Conservation (phyloP, 1,139 yeast genomes). For the Sugiyamaella sp. region DNA sequence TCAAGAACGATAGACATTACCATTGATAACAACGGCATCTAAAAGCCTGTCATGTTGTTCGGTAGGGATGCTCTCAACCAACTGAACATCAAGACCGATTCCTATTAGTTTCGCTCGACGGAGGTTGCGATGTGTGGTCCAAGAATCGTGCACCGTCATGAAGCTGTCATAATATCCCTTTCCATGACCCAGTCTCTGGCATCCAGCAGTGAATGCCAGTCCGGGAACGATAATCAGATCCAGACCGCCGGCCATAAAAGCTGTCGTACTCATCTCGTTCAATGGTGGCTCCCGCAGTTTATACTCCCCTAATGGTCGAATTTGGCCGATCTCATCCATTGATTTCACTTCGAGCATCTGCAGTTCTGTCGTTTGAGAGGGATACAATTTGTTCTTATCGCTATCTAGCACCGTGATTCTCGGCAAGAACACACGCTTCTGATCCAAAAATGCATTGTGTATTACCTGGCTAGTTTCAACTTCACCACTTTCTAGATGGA, state of each 20-base stretch:
- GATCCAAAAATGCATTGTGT: conserved; percentile 49
- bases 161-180: conserved; percentile 91
- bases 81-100: conserved; percentile 69
- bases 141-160: conserved; percentile 53
- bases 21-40: conserved; percentile 58
- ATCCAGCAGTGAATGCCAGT: conserved; percentile 64
- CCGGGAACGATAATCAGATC: conserved; percentile 86
- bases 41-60: conserved; percentile 73
- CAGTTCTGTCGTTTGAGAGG: conserved; percentile 53
- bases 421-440: conserved; percentile 47
- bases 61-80: conserved; percentile 59
- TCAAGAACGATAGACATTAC: conserved; percentile 10
- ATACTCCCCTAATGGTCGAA: conserved; percentile 72
- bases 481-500: conserved; percentile 70
- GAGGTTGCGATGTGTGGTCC: conserved; percentile 31
- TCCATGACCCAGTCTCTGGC: conserved; percentile 84
- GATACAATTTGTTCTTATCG: conserved; percentile 23
- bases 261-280: conserved; percentile 29
- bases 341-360: conserved; percentile 57
- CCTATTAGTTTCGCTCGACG: conserved; percentile 52
- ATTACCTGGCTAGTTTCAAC: conserved; percentile 58
- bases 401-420: conserved; percentile 35
- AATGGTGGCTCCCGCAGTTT: conserved; percentile 65
- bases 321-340: conserved; percentile 47
- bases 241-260: conserved; percentile 49